Conservation (phyloP, 805 yeast genomes). For the Phaffomyces opuntiae region DNA sequence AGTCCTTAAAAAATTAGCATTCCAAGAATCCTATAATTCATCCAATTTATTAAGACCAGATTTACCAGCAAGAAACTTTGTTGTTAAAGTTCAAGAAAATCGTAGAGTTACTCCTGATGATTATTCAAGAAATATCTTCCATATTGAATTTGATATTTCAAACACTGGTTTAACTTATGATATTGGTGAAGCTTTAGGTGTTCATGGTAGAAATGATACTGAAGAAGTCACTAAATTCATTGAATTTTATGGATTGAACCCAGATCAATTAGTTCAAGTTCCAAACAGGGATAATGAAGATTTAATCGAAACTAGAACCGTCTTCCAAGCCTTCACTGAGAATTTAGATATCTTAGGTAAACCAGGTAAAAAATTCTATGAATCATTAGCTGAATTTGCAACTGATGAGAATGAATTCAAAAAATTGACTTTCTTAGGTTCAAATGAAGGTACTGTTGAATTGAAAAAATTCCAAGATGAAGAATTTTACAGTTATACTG, state of each 20-base stretch:
- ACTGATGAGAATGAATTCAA: constrained; percentile 60
- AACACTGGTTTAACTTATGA: constrained; percentile 89
- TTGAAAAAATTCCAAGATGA: constrained; percentile 81
- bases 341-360: constrained; percentile 87
- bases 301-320: constrained; percentile 66
- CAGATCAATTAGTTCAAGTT: constrained; percentile 60
- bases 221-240: constrained; percentile 64
- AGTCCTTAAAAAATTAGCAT: constrained; percentile 63
- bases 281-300: constrained; percentile 59
- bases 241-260: constrained; percentile 60
- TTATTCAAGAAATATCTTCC: constrained; percentile 93
- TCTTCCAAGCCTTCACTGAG: constrained; percentile 72
- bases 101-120: constrained; percentile 84
- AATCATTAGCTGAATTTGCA: constrained; percentile 68
- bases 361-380: constrained; percentile 93
- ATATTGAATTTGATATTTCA: constrained; percentile 84
- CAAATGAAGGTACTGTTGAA: constrained; percentile 77
- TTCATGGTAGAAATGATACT: constrained; percentile 80
- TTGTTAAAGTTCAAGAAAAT: constrained; percentile 87
- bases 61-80: constrained; percentile 72
- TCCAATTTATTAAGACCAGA: constrained; percentile 73
- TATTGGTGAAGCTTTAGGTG: constrained; percentile 95
- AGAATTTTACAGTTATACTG: constrained; percentile 74
- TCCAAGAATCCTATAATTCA: constrained; percentile 71
- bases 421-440: constrained; percentile 53